Percentiles rank a stretch among this genome's conserved stretches.
Evolutionary conservation across 2,329 filamentous ascomycete genomes (phyloP).

Genomic region (Sphaerulina populicola): DNA sequence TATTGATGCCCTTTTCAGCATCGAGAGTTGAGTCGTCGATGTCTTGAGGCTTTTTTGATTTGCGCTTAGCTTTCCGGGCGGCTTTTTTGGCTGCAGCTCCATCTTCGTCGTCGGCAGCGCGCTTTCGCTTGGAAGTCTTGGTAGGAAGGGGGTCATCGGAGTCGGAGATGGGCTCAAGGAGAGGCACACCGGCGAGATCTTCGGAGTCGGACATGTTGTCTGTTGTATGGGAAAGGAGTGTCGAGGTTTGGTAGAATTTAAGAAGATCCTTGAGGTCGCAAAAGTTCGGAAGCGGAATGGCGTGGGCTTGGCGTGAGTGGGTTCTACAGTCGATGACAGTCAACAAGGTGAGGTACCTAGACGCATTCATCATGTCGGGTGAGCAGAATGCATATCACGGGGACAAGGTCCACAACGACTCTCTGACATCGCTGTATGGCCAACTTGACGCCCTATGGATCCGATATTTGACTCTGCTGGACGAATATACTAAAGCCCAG

Average conservation of each 20-base stretch:
- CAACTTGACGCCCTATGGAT: slow-evolving; percentile 56
- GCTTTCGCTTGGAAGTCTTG: slow-evolving; percentile 36
- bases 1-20: slow-evolving; percentile 56
- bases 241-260: neutral
- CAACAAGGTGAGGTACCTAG: neutral
- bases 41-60: slow-evolving; percentile 53
- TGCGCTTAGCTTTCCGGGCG: slow-evolving; percentile 51
- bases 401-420: neutral
- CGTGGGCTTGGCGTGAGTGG: slow-evolving; percentile 1
- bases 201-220: slow-evolving; percentile 40
- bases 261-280: slow-evolving; percentile 4
- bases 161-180: slow-evolving; percentile 38
- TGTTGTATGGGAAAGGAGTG: neutral
- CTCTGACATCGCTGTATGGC: slow-evolving; percentile 28
- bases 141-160: slow-evolving; percentile 25
- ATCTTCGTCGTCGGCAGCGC: slow-evolving; percentile 23
- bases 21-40: slow-evolving; percentile 53
- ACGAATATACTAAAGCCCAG: slow-evolving; percentile 58
- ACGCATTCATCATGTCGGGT: neutral
- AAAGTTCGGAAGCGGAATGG: slow-evolving; percentile 1
- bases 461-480: slow-evolving; percentile 56
- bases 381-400: neutral
- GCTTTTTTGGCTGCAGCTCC: slow-evolving; percentile 33
- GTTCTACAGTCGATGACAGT: neutral
- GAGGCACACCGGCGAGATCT: slow-evolving; percentile 37